Percentiles rank a stretch among this genome's conserved stretches.
Conservation (phyloP, 805 yeast genomes). For the Zygoascus bituminiphila region DNA sequence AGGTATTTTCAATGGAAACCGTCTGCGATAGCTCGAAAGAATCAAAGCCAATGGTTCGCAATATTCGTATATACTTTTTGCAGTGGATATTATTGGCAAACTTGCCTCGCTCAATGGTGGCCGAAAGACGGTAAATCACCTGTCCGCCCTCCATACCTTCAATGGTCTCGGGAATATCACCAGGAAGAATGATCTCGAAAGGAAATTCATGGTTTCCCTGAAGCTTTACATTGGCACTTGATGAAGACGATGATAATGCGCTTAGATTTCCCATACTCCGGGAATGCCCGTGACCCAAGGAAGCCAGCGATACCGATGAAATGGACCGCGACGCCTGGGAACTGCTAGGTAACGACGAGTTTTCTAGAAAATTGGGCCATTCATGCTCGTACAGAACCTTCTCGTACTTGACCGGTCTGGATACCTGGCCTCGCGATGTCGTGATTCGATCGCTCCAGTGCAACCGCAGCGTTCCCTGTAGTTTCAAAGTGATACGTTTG, state of each 20-base stretch:
- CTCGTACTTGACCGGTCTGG: conserved; percentile 35
- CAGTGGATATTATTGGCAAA: conserved; percentile 57
- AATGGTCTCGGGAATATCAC: conserved; percentile 75
- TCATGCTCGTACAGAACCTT: conserved; percentile 62
- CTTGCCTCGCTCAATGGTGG: conserved; percentile 75
- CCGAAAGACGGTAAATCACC: conserved; percentile 63
- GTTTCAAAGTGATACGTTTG: conserved; percentile 51
- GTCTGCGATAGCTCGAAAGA: conserved; percentile 84
- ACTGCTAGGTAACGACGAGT: neutral
- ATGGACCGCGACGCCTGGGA: neutral
- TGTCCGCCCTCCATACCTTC: conserved; percentile 61
- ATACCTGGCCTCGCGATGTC: conserved; percentile 28
- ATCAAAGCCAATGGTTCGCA: conserved; percentile 83
- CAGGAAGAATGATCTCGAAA: conserved; percentile 77
- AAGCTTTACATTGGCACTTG: conserved; percentile 11
- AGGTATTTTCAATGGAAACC: conserved; percentile 85
- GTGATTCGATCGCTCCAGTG: conserved; percentile 52
- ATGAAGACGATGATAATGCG: conserved; percentile 1
- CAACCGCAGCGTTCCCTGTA: conserved; percentile 60
- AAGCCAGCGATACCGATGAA: neutral
- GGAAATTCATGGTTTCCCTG: conserved; percentile 85
- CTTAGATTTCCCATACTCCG: conserved; percentile 1
- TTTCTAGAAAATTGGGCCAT: conserved; percentile 52
- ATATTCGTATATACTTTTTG: conserved; percentile 66
- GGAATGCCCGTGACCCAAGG: neutral